Conservation (phyloP, 495 filamentous ascomycete species). For the Pseudevernia furfuracea region DNA sequence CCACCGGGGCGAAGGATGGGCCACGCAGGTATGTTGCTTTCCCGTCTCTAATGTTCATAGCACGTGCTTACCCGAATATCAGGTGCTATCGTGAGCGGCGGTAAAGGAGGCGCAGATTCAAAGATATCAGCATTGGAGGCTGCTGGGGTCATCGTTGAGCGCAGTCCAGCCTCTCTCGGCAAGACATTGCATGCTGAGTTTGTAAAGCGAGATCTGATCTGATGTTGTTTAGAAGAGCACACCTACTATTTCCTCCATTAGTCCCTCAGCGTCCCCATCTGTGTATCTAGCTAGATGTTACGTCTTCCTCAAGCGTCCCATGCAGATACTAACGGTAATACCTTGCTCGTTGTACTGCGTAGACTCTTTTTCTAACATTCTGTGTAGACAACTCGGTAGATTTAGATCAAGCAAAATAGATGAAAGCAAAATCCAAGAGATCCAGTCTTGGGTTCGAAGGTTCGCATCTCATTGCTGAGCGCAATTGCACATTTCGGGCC, state of each 20-base stretch:
- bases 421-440: no score
- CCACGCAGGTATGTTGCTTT: slow-evolving; percentile 63
- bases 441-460: no score
- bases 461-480: background rate
- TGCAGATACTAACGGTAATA: background rate
- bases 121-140: slow-evolving; percentile 93
- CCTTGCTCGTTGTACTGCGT: background rate
- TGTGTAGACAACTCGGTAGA: no score
- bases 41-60: background rate
- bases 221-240: slow-evolving; percentile 29
- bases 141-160: slow-evolving; percentile 92
- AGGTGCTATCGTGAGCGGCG: slow-evolving; percentile 90
- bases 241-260: background rate
- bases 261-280: background rate
- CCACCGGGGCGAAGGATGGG: slow-evolving; percentile 96
- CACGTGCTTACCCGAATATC: slow-evolving; percentile 18
- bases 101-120: slow-evolving; percentile 93
- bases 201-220: slow-evolving; percentile 91
- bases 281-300: background rate
- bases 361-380: background rate
- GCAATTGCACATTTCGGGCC: background rate
- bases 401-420: no score
- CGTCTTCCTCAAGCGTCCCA: background rate
- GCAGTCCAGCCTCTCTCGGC: slow-evolving; percentile 82
- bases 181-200: slow-evolving; percentile 93